Evolutionary conservation across 306 rosid genomes (phyloP), one percentile per base, ranked within the genome.

Genomic region (Geum urbanum): DNA sequence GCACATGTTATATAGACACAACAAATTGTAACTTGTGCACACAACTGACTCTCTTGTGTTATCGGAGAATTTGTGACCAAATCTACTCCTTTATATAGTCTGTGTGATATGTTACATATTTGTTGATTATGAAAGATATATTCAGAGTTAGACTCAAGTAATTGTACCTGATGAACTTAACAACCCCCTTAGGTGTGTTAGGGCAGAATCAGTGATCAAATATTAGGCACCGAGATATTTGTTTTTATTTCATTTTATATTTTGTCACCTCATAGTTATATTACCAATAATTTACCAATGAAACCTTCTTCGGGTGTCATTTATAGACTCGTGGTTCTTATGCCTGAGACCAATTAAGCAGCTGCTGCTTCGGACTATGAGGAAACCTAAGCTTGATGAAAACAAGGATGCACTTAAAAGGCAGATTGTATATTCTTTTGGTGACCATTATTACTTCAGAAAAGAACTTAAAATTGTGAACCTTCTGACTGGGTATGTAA

Each of bases 401-500:
- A 72, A 41, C 70, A 72, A 70, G 56, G 79, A 63, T 56, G 51
- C 81, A 53, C 86, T 80, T 72, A 74, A 78, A 73, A 81, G 73
- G 86, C 85, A 84, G 75, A 82, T 69, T 5, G 89, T 80, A 45
- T 91, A 84, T 82, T 87, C 96, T 16, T 91, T 94, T 69, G 97
- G 97, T 16, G 99, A 91, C 81, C 94, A 91, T 83, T 94, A 88
- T 81, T 88, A 88, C 90, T 90, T 94, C 78, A 80, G 97, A 79
- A 94, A 94, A 80, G 96, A 92, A 79, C 84, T 92, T 10, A 73
- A 73, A 69, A 76, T 88, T 72, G 64, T 87, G 63, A 91, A 94
- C 84, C 95, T 91, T 77, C 89, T 90, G 14, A 87, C 97, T 0
- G 97, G 94, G 97, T 89, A 91, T 41, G 46, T 59, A 79, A 69